Percentiles rank a stretch among this genome's conserved stretches.
Evolutionary conservation across 1,284 basidiomycete genomes (phyloP).

Genomic region (Cutaneotrichosporon cutaneum): DNA sequence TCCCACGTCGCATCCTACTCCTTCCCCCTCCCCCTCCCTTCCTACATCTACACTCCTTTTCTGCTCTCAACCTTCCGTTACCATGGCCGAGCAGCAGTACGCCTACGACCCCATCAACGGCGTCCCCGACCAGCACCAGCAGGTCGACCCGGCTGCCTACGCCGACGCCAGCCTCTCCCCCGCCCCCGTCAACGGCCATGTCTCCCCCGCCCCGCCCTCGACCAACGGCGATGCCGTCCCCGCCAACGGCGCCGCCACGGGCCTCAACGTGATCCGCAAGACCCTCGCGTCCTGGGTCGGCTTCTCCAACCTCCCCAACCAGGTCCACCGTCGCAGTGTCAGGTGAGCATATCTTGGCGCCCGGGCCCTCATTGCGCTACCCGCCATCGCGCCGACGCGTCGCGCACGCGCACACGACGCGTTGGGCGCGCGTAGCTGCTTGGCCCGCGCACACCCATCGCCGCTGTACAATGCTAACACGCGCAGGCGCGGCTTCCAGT

Average conservation of each 20-base stretch:
- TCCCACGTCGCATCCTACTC: not conserved
- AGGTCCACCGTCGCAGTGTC: slow-evolving; percentile 94
- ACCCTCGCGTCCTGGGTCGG: slow-evolving; percentile 58
- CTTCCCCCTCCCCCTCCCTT: not conserved
- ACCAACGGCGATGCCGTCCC: slow-evolving; percentile 16
- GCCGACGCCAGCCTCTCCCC: not conserved
- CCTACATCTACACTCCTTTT: slow-evolving; percentile 1
- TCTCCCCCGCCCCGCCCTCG: slow-evolving; percentile 11
- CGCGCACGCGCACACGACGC: not conserved
- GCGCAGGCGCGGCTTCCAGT: slow-evolving; percentile 84
- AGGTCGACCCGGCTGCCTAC: not conserved
- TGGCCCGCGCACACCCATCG: not conserved
- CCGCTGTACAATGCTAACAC: slow-evolving; percentile 10
- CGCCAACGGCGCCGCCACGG: slow-evolving; percentile 15
- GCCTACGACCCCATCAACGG: slow-evolving; percentile 33
- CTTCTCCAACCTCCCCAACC: slow-evolving; percentile 92
- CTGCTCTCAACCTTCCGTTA: slow-evolving; percentile 7
- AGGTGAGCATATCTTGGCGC: slow-evolving; percentile 57
- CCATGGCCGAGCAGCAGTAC: slow-evolving; percentile 42
- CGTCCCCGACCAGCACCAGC: slow-evolving; percentile 8
- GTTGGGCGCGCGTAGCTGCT: not conserved
- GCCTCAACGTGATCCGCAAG: slow-evolving; percentile 40
- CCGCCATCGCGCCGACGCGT: not conserved
- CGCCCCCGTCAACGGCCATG: slow-evolving; percentile 10
- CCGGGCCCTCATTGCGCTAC: not conserved